These are phyloP conservation scores for Closterium sp. DNA, from an alignment of 139 green algal genomes.

Conservation along the genomic window DNA sequence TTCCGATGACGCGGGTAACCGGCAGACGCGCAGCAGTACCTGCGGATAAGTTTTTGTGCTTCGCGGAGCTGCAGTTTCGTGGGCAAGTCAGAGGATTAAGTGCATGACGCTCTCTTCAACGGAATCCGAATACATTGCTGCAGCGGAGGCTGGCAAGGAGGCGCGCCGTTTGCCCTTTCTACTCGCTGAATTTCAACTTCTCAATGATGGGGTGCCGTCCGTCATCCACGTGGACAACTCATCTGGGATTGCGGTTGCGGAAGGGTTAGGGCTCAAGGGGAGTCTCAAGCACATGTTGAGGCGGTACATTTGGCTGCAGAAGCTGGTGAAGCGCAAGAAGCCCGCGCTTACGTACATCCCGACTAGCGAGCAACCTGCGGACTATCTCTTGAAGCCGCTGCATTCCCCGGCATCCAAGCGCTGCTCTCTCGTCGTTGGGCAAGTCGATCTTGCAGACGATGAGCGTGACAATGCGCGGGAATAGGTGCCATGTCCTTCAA, in stretches of 20 bases:
- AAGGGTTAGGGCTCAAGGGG: neutral
- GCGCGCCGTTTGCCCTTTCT: neutral
- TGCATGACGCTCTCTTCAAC: neutral
- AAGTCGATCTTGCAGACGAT: neutral
- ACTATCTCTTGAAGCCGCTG: neutral
- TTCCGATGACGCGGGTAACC: neutral
- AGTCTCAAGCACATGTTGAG: neutral
- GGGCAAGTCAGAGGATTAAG: neutral
- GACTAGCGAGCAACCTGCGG: neutral
- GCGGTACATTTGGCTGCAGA: too few species aligned
- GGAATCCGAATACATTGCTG: neutral
- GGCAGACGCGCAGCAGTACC: neutral
- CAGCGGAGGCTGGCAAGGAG: neutral
- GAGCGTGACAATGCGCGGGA: neutral
- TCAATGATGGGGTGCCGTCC: neutral
- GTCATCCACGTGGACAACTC: neutral
- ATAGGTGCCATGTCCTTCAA: neutral
- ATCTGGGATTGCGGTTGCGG: neutral
- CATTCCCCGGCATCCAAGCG: neutral
- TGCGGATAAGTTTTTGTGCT: neutral
- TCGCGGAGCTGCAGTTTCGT: neutral
- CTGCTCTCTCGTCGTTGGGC: neutral
- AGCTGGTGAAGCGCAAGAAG: neutral
- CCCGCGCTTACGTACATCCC: neutral
- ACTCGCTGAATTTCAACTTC: neutral